A percentile compares a stretch with the other conserved stretches of the same genome.
Evolutionary conservation across 108 stramenopile species (phyloP).

Genomic region (Schizochytrium sp.): DNA sequence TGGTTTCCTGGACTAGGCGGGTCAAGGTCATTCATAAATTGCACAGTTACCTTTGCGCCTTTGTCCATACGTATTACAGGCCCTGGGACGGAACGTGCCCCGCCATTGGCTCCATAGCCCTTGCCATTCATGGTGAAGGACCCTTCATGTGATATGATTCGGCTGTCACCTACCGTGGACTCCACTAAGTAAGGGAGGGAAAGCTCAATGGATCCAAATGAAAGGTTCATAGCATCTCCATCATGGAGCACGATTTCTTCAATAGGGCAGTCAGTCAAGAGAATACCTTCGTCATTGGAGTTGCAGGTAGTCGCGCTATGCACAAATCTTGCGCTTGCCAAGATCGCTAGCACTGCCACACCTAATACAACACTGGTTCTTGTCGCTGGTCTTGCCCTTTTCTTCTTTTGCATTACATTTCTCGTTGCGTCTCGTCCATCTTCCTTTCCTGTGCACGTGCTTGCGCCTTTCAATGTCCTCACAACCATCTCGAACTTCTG

Average conservation of each 20-base stretch:
- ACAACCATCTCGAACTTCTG: no score
- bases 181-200: neutral
- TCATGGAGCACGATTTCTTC: slow-evolving; percentile 14
- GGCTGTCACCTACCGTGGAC: neutral
- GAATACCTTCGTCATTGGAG: slow-evolving; percentile 1
- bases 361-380: neutral
- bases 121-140: slow-evolving; percentile 55
- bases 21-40: neutral
- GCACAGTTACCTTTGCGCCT: slow-evolving; percentile 35
- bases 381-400: neutral
- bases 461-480: no score
- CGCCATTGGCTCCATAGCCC: slow-evolving; percentile 54
- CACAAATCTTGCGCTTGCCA: neutral
- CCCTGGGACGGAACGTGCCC: neutral
- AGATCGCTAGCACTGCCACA: neutral
- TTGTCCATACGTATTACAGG: slow-evolving; percentile 24
- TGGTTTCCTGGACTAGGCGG: slow-evolving; percentile 31
- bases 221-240: slow-evolving; percentile 34
- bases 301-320: neutral
- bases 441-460: no score
- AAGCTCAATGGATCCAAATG: neutral
- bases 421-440: neutral
- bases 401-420: neutral
- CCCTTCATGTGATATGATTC: neutral
- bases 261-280: slow-evolving; percentile 7